Conservation (phyloP, 75 land plant species). For the Picea sitchensis region DNA sequence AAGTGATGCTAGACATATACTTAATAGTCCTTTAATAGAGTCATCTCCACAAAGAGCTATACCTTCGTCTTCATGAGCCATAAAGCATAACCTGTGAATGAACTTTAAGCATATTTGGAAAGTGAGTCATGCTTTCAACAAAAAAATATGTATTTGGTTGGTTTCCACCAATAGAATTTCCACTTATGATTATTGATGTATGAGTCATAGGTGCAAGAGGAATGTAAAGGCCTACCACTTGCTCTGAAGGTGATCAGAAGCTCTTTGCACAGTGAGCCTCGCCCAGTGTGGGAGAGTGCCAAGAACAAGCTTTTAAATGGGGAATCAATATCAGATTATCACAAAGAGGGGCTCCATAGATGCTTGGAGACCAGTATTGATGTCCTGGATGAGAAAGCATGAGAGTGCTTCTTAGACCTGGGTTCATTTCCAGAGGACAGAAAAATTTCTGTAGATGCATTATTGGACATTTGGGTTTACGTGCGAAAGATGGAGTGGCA, state of each 20-base stretch:
- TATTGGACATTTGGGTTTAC: constrained; percentile 58
- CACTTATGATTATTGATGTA: no score
- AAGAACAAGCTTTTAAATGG: constrained; percentile 38
- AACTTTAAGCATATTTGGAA: not conserved
- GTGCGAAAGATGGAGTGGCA: constrained; percentile 38
- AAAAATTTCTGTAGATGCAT: constrained; percentile 45
- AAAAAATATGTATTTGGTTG: not conserved
- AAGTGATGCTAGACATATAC: not conserved
- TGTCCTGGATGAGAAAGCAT: constrained; percentile 16
- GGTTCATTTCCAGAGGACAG: constrained; percentile 57
- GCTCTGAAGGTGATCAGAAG: constrained; percentile 66
- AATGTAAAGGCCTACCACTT: constrained; percentile 61
- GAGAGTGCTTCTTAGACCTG: constrained; percentile 60
- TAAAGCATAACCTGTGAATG: not conserved
- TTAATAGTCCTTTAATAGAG: not conserved
- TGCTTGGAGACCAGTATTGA: constrained; percentile 44
- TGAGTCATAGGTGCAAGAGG: constrained; percentile 25
- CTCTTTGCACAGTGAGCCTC: constrained; percentile 31
- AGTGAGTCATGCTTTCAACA: not conserved
- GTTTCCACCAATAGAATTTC: not conserved
- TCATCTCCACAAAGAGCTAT: not conserved
- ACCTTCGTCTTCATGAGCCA: not conserved
- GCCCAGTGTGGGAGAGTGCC: constrained; percentile 37
- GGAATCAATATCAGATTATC: constrained; percentile 40
- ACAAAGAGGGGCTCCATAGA: constrained; percentile 39